A percentile compares a stretch with the other conserved stretches of the same genome.
Conservation (phyloP, 1,284 basidiomycete genomes). For the Fomitopsis palustris region DNA sequence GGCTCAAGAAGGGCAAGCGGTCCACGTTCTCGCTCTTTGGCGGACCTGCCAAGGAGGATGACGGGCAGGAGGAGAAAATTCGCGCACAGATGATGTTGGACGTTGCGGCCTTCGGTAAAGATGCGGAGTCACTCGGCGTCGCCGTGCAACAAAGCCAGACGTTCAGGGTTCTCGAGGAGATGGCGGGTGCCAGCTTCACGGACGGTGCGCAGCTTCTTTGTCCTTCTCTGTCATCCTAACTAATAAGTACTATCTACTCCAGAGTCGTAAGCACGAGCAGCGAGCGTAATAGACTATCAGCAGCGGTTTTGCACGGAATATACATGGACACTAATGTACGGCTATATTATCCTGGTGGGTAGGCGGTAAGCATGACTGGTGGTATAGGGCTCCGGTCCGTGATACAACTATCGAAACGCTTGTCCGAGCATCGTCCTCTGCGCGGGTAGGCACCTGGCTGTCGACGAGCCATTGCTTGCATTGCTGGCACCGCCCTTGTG, state of each 20-base stretch:
- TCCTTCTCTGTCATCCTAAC: background rate
- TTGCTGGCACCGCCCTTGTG: conserved; percentile 19
- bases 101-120: conserved; percentile 76
- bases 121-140: conserved; percentile 70
- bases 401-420: conserved; percentile 45
- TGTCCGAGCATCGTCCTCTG: conserved; percentile 14
- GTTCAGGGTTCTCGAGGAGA: conserved; percentile 55
- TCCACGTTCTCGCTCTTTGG: conserved; percentile 78
- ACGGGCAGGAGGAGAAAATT: conserved; percentile 77
- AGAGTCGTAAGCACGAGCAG: background rate
- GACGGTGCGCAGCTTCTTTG: conserved; percentile 19
- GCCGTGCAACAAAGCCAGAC: conserved; percentile 51
- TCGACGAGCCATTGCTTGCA: conserved; percentile 21
- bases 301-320: conserved; percentile 1
- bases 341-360: conserved; percentile 23
- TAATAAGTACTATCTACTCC: background rate
- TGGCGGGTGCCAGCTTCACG: conserved; percentile 45
- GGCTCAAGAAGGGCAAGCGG: conserved; percentile 84
- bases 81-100: conserved; percentile 85
- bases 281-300: background rate
- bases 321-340: conserved; percentile 27
- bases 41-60: conserved; percentile 52
- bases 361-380: conserved; percentile 44
- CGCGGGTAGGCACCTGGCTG: conserved; percentile 13
- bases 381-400: conserved; percentile 59